These are phyloP conservation scores for Leptodontidium sp. DNA, from an alignment of 2,329 filamentous ascomycete genomes.

Conservation along the genomic window DNA sequence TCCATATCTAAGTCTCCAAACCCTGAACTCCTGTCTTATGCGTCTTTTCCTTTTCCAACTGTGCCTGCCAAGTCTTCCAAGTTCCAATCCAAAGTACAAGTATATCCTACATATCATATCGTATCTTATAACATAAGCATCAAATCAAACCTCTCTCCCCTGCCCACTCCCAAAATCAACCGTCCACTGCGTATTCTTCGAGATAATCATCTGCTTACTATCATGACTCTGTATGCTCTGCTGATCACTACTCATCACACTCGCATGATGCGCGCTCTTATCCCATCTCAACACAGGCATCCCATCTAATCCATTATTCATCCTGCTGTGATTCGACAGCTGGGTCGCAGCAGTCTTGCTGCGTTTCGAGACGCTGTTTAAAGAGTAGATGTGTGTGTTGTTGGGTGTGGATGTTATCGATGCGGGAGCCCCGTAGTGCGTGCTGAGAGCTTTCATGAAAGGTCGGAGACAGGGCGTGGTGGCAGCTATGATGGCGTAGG, in stretches of 20 bases:
- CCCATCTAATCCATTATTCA: background rate
- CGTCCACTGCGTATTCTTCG: slow-evolving; percentile 29
- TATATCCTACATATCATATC: background rate
- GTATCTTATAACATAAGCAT: no score
- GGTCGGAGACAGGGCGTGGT: slow-evolving; percentile 54
- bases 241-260: slow-evolving; percentile 6
- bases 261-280: slow-evolving; percentile 13
- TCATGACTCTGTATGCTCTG: slow-evolving; percentile 28
- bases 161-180: slow-evolving; percentile 19
- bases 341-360: background rate
- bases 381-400: background rate
- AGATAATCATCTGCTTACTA: slow-evolving; percentile 35
- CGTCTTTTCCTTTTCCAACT: background rate
- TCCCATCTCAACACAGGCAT: slow-evolving; percentile 22
- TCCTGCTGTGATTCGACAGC: background rate
- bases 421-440: slow-evolving; percentile 24
- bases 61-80: background rate
- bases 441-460: slow-evolving; percentile 49
- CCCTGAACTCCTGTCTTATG: background rate
- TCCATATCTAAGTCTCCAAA: no score
- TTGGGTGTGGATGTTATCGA: slow-evolving; percentile 6
- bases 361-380: background rate
- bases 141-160: background rate
- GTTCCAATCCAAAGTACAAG: background rate
- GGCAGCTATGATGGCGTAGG: slow-evolving; percentile 52